Evolutionary conservation across 1,139 yeast genomes (phyloP).

Genomic region (Sugiyamaella japonica): DNA sequence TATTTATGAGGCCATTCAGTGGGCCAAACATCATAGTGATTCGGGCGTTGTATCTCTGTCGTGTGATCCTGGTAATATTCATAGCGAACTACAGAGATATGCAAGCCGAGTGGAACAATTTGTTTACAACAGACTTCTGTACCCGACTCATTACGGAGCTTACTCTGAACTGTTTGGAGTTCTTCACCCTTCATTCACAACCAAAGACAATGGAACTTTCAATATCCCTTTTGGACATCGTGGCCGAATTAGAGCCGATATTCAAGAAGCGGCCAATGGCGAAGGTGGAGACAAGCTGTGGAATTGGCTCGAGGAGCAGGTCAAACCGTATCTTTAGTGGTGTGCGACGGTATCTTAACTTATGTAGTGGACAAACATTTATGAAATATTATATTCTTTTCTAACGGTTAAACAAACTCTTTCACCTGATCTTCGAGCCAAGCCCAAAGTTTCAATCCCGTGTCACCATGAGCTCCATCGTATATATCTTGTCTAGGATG

Average conservation of each 20-base stretch:
- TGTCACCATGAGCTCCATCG: constrained; percentile 36
- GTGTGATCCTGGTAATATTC: constrained; percentile 50
- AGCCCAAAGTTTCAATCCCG: constrained; percentile 39
- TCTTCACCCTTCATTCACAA: constrained; percentile 43
- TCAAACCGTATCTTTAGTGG: constrained; percentile 14
- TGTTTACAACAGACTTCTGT: constrained; percentile 25
- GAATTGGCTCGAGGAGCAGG: constrained; percentile 36
- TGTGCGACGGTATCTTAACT: too few relatives aligned
- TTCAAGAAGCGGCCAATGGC: constrained; percentile 35
- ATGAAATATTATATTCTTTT: not conserved
- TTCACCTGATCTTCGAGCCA: constrained; percentile 36
- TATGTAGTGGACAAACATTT: not conserved
- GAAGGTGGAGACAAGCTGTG: constrained; percentile 38
- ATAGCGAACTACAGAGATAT: constrained; percentile 46
- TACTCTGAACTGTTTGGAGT: constrained; percentile 48
- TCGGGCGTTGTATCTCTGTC: constrained; percentile 34
- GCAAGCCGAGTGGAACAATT: constrained; percentile 18
- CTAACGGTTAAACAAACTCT: constrained; percentile 1
- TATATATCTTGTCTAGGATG: constrained; percentile 30
- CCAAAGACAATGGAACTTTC: constrained; percentile 35
- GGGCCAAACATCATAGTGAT: constrained; percentile 40
- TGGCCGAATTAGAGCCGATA: constrained; percentile 38
- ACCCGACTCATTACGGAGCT: constrained; percentile 45
- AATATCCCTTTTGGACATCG: constrained; percentile 43
- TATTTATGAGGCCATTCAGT: constrained; percentile 45